A percentile compares a stretch with the other conserved stretches of the same genome.
phyloP scores from a whole-genome alignment of 148 eudicot genomes.

The Talinum fruticosum region DNA sequence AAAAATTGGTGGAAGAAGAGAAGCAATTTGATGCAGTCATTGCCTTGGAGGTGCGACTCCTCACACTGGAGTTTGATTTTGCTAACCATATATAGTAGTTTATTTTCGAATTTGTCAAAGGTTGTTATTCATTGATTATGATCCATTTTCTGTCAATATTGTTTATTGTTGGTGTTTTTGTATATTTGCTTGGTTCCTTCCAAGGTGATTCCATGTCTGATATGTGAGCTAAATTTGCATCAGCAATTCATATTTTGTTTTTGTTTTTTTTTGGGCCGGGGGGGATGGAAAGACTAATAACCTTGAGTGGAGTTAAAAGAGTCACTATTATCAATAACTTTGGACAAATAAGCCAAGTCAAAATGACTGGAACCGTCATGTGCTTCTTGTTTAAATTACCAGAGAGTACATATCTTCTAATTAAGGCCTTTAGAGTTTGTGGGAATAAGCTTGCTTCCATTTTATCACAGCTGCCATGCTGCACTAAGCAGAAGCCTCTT shows the following conservation, averaged over 20 bases:
- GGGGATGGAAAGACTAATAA: no score
- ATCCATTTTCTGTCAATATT: not conserved
- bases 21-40: constrained; percentile 84
- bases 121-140: not conserved
- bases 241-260: not conserved
- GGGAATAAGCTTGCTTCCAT: not conserved
- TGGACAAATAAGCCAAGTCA: not conserved
- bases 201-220: not conserved
- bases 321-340: not conserved
- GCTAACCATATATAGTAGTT: not conserved
- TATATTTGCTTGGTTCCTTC: no score
- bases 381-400: not conserved
- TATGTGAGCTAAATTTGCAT: not conserved
- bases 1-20: constrained; percentile 76
- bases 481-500: not conserved
- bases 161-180: no score
- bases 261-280: not conserved
- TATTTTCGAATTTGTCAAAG: not conserved
- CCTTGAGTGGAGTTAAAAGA: not conserved
- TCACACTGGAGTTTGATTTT: constrained; percentile 10
- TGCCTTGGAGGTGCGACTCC: constrained; percentile 67
- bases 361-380: not conserved
- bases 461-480: not conserved
- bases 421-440: not conserved
- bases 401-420: not conserved